Evolutionary conservation across 805 yeast species (phyloP), one percentile per base, ranked within the genome.

Genomic region (Wickerhamomyces bisporus): DNA sequence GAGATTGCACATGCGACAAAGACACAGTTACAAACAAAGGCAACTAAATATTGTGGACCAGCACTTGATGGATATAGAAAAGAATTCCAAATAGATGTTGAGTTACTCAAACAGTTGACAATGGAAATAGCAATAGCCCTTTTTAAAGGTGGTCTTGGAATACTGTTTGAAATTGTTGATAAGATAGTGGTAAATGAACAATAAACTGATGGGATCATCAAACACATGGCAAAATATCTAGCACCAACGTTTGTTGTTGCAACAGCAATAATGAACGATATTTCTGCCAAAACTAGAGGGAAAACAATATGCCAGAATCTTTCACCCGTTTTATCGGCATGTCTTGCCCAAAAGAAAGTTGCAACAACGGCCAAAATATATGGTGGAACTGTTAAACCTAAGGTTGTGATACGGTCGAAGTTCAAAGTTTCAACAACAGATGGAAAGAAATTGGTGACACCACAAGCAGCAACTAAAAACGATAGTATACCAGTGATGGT

Each of bases 371-470:
- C 77, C 36, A 74, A 47, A 32, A 71, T 52, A 52, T 75, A 77
- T 10, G 81, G 81, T 18, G 81, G 82, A 17, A 75, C 80, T 8
- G 82, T 75, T 39, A 78, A 62, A 44, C 75, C 71, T 34, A 76
- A 64, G 4, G 82, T 75, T 32, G 70, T 63, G 27, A 74, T 64
- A 34, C 66, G 61, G 49, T 58, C 55, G 47, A 73, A 79, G 31
- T 75, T 69, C 43, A 79, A 63, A 12, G 82, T 75, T 40, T 65
- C 52, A 14, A 79, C 81, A 20, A 79, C 75, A 1, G 81, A 66
- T 20, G 83, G 83, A 64, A 75, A 77, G 53, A 74, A 76, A 51
- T 75, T 71, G 15, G 79, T 73, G 33, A 75, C 79, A 53, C 81
- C 80, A 45, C 77, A 71, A 28, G 81, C 79, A 19, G 77, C 77